Percentiles rank a stretch among this genome's conserved stretches.
Evolutionary conservation across 768 basidiomycete genomes (phyloP).

Genomic region (Russula olivacea): DNA sequence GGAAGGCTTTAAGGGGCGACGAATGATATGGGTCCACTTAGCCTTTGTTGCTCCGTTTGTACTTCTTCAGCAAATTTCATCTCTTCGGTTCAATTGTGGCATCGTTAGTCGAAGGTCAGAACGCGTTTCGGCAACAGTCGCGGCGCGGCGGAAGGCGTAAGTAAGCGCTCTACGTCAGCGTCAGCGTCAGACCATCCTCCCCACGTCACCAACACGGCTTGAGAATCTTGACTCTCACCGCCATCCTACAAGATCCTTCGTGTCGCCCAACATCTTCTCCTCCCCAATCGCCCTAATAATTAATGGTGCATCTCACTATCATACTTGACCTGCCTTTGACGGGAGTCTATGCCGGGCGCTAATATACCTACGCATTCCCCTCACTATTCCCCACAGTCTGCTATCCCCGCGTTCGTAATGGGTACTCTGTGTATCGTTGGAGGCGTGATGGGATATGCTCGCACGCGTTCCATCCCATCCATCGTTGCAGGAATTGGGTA

Average conservation of each 20-base stretch:
- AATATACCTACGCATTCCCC: neutral
- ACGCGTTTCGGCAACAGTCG: no score
- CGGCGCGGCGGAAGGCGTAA: neutral
- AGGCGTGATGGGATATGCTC: constrained; percentile 64
- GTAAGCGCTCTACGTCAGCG: neutral
- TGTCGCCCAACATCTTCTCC: no score
- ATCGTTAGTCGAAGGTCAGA: no score
- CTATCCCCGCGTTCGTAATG: constrained; percentile 74
- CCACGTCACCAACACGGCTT: neutral
- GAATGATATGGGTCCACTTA: no score
- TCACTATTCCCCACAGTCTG: constrained; percentile 48
- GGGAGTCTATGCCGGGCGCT: neutral
- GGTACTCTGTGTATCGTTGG: constrained; percentile 72
- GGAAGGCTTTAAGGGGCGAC: no score
- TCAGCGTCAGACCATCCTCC: neutral
- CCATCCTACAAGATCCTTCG: neutral
- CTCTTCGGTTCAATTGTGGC: no score
- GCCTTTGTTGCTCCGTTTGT: no score
- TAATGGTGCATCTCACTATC: constrained; percentile 4
- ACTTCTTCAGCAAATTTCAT: no score
- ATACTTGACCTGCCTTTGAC: neutral
- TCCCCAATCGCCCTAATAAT: neutral
- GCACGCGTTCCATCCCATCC: constrained; percentile 74
- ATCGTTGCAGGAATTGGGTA: constrained; percentile 77
- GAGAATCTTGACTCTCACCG: neutral